Evolutionary conservation across 306 rosid genomes (phyloP), one percentile per base, ranked within the genome.

Genomic region (Sphenostylis stenocarpa): DNA sequence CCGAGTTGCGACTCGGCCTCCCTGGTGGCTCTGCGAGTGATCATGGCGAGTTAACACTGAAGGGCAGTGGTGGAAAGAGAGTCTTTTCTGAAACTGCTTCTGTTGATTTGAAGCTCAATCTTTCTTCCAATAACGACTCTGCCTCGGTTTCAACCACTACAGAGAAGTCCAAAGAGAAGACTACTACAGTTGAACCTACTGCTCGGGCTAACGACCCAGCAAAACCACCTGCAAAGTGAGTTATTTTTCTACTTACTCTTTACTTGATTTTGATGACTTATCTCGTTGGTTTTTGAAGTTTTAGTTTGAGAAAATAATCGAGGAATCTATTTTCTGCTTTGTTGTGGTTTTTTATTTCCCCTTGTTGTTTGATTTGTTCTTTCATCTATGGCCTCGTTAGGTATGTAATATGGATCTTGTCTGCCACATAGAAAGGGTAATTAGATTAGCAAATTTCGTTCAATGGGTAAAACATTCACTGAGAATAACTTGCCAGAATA

Each of bases 101-200:
- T 31, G 89, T 92, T 38, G 98, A 95, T 88, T 84, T 92, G 91
- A 92, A 95, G 88, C 98, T 95, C 63, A 90, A 92, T 78, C 85
- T 95, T 28, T 91, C 95, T 9, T 84, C 97, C 6, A 83, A 76
- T 28, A 78, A 76, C 20, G 79, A 72, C 2, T 62, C 80, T 31
- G 38, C 15, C 6, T 75, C 73, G 0, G 73, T 1, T 41, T 55
- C 60, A 39, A 10, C 74, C 1, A 0, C 61, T n/a, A 9, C 57
- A 47, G 68, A 77, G 13, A 53, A 70, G 11, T 20, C 33, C 16
- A 74, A 20, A 49, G 74, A 75, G 8, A 85, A 78, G 33, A 33
- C 87, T 51, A 57, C 87, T 16, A 19, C 83, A 21, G 15, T 77
- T 48, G 31, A 28, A 23, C 15, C 85, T 64, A 36, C 79, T 29